phyloP scores from a whole-genome alignment of 2,329 filamentous ascomycete species.

The Purpureocillium lavendulum region DNA sequence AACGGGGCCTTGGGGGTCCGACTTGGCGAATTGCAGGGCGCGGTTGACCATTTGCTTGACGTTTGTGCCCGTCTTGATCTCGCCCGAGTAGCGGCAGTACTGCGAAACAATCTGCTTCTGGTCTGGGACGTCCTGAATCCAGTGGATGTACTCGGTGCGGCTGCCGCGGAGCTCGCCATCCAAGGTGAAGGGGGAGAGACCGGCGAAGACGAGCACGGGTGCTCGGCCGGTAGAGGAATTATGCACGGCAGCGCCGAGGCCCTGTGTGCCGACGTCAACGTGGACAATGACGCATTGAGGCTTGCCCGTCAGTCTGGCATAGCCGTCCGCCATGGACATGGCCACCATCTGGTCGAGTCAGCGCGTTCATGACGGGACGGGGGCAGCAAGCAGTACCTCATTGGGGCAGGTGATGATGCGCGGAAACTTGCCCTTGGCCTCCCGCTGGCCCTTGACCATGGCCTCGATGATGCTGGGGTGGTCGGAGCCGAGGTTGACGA shows the following conservation, averaged over 20 bases:
- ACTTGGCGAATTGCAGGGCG: conserved; percentile 72
- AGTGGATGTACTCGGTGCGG: conserved; percentile 80
- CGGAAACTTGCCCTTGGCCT: conserved; percentile 57
- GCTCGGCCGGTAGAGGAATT: conserved; percentile 69
- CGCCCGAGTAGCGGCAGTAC: conserved; percentile 76
- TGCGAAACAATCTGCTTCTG: conserved; percentile 74
- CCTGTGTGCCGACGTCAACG: conserved; percentile 76
- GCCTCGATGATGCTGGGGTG: conserved; percentile 74
- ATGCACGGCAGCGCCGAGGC: conserved; percentile 68
- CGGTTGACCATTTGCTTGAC: conserved; percentile 86
- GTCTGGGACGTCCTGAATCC: conserved; percentile 77
- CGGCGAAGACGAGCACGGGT: conserved; percentile 71
- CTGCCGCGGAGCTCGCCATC: conserved; percentile 70
- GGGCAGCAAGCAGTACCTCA: conserved; percentile 43
- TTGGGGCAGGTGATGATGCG: conserved; percentile 73
- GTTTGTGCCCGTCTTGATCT: conserved; percentile 78
- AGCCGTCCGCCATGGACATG: conserved; percentile 77
- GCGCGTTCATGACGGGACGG: background rate
- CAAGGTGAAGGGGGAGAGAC: conserved; percentile 66
- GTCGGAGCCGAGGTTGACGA: conserved; percentile 61
- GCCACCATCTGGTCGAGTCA: conserved; percentile 59
- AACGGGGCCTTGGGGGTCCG: conserved; percentile 69
- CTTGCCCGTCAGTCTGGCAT: conserved; percentile 61
- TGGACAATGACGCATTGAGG: conserved; percentile 74
- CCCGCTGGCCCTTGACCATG: conserved; percentile 67